A percentile compares a stretch with the other conserved stretches of the same genome.
phyloP scores from a whole-genome alignment of 1,284 basidiomycete genomes.

The Fistulinella staudtii region DNA sequence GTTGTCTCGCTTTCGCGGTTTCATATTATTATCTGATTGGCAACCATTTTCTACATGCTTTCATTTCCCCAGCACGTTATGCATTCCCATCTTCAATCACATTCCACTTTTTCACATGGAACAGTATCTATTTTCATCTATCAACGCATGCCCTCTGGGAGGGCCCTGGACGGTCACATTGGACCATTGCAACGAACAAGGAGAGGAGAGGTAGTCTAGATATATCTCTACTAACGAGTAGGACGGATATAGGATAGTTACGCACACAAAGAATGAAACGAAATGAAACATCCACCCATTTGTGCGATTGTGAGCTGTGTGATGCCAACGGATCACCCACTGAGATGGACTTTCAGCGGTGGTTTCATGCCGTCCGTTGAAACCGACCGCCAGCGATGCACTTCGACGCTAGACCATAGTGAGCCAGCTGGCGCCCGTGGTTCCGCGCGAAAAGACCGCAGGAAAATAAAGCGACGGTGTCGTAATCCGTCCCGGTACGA shows the following conservation, averaged over 20 bases:
- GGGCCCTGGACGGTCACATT: constrained; percentile 17
- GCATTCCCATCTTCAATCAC: constrained; percentile 25
- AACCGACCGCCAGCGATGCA: neutral
- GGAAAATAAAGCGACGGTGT: constrained; percentile 5
- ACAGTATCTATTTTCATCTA: constrained; percentile 34
- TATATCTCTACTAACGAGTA: constrained; percentile 10
- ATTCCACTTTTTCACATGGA: constrained; percentile 23
- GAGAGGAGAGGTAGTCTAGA: constrained; percentile 12
- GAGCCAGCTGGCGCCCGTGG: constrained; percentile 6
- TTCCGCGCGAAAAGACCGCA: constrained; percentile 10
- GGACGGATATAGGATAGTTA: constrained; percentile 14
- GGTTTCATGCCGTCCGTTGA: constrained; percentile 9
- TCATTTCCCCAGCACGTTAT: constrained; percentile 25
- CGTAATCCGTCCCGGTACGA: constrained; percentile 17
- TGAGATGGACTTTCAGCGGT: constrained; percentile 6
- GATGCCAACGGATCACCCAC: neutral
- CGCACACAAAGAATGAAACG: constrained; percentile 25
- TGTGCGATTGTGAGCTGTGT: constrained; percentile 1
- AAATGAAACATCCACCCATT: constrained; percentile 21
- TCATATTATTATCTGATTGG: constrained; percentile 31
- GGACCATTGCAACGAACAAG: constrained; percentile 11
- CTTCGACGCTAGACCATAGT: constrained; percentile 15
- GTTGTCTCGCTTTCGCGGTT: constrained; percentile 14
- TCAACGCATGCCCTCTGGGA: constrained; percentile 24
- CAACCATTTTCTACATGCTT: constrained; percentile 16